Evolutionary conservation across 163 green algal species (phyloP).

Genomic region (Trebouxia gelatinosa): DNA sequence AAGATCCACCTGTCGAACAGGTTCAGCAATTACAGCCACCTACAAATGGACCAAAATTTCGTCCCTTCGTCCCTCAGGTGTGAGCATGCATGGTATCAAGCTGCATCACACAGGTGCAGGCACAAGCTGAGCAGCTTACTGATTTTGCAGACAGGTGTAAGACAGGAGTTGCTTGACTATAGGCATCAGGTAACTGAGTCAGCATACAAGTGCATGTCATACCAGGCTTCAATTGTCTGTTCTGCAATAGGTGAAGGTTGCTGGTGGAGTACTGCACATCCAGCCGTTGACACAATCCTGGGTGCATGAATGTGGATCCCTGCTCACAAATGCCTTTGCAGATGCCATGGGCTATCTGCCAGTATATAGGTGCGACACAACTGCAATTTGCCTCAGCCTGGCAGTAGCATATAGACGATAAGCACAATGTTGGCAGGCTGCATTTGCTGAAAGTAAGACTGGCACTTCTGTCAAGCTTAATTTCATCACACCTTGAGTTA

Average conservation of each 20-base stretch:
- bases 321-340: conserved; percentile 51
- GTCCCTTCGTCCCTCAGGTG: conserved; percentile 6
- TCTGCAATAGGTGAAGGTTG: neutral
- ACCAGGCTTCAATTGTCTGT: neutral
- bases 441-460: no score
- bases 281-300: conserved; percentile 27
- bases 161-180: conserved; percentile 16
- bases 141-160: conserved; percentile 1
- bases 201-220: neutral
- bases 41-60: neutral
- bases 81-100: neutral
- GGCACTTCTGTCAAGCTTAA: no score
- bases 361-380: conserved; percentile 33
- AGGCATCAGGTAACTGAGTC: neutral
- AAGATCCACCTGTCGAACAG: neutral
- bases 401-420: neutral
- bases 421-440: no score
- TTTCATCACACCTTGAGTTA: no score
- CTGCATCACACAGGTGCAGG: neutral
- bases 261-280: conserved; percentile 36
- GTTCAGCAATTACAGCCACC: neutral
- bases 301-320: conserved; percentile 31
- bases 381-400: neutral
- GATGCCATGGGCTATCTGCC: conserved; percentile 45
- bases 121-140: neutral